Conservation (phyloP, 148 eudicot genomes). For the Tetragonia tetragonoides region DNA sequence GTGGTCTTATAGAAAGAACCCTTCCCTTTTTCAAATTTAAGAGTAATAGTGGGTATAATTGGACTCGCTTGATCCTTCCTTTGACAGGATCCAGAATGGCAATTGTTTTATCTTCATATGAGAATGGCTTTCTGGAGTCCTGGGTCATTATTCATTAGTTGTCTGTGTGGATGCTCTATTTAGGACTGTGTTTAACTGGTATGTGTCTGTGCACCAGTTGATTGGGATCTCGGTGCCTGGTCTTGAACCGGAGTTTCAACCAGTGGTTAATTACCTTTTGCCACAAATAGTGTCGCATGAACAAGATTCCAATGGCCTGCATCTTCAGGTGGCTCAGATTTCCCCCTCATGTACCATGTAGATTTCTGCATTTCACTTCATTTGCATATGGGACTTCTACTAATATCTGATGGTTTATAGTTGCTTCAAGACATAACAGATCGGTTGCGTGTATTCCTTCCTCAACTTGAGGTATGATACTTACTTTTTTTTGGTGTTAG, state of each 20-base stretch:
- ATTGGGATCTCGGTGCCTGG: constrained; percentile 66
- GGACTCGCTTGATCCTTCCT: neutral
- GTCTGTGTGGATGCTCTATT: constrained; percentile 12
- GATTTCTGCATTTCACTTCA: constrained; percentile 18
- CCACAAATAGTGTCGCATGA: constrained; percentile 65
- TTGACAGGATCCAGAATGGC: neutral
- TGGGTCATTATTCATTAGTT: constrained; percentile 3
- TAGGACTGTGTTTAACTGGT: constrained; percentile 19
- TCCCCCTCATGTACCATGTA: constrained; percentile 15
- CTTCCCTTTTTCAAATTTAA: too few relatives aligned
- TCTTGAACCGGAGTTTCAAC: constrained; percentile 83
- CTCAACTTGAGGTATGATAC: constrained; percentile 72
- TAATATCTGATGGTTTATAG: constrained; percentile 49
- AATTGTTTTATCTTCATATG: constrained; percentile 1
- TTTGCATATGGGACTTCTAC: constrained; percentile 31
- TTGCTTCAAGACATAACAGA: constrained; percentile 81
- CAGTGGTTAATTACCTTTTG: constrained; percentile 61
- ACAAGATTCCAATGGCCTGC: constrained; percentile 57
- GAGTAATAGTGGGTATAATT: too few relatives aligned
- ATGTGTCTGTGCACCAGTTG: constrained; percentile 49
- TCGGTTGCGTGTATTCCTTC: constrained; percentile 59
- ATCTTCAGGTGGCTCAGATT: constrained; percentile 63
- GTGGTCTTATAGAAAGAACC: too few relatives aligned
- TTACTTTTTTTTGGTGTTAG: constrained; percentile 9
- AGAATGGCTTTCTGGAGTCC: constrained; percentile 7